Evolutionary conservation across 176 grass and related monocot species (phyloP), one percentile per base, ranked within the genome.

Genomic region (Sorghum bicolor): DNA sequence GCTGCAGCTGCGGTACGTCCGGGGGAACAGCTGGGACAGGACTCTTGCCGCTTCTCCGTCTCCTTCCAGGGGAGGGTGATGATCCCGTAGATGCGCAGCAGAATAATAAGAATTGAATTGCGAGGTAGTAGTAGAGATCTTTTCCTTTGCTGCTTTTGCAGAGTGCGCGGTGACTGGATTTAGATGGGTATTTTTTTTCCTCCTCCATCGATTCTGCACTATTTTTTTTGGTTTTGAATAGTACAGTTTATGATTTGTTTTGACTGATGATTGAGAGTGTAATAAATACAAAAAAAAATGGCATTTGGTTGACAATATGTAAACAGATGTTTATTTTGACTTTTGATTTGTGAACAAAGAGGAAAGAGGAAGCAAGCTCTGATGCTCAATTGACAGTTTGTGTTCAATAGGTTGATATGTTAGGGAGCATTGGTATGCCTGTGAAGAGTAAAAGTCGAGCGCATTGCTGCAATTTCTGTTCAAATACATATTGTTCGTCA

Each of bases 1-100:
- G 0, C 87, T 97, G 50, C 75, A 92, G 77, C 87, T 97, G 22
- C 85, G 80, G 0, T 97, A 97, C 41, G 64, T 82, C 48, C 40
- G 71, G 60, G 70, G 34, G 16, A 77, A 77, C 19, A 87, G 72
- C 67, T 76, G 79, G 47, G 91, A 88, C 22, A 79, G 83, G 74
- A 70, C 79, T 66, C 78, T 83, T 0, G 1, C 6, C 2, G 31
- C 22, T 2, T 33, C 61, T 16, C 3, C 15, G 0, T 13, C 58
- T 10, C 11, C 45, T 40, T 39, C 72, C 26, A 64, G 66, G 41
- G 22, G 32, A 6, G 48, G 52, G 0, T 22, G 6, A 8, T n/a
- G 52, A 55, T 34, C 62, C 62, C 6, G 0, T 32, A n/a, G 37
- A 17, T 71, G 39, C 84, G 6, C 41, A 65, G 47, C 14, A 4